Percentiles rank a stretch among this genome's conserved stretches.
These are phyloP conservation scores for Dalechampia spathulata DNA, from an alignment of 441 rosid genomes.

Conservation along the genomic window DNA sequence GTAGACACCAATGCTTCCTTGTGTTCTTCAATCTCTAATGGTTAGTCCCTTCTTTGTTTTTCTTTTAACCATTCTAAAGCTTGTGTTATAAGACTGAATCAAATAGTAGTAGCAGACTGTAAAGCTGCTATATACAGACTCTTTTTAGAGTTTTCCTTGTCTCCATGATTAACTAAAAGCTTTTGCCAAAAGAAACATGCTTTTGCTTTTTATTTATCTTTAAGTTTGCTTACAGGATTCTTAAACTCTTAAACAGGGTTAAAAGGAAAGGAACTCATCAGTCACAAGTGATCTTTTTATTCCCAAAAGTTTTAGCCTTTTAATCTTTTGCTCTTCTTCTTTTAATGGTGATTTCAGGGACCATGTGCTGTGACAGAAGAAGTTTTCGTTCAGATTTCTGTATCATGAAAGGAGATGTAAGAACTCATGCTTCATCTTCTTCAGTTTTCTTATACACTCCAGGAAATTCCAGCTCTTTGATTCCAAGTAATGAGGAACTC, in stretches of 20 bases:
- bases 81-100: not conserved
- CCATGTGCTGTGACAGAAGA: conserved; percentile 80
- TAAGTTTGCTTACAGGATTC: not conserved
- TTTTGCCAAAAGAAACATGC: not conserved
- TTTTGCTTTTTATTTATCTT: not conserved
- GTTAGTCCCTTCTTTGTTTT: conserved; percentile 26
- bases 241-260: not conserved
- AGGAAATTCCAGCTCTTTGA: conserved; percentile 16
- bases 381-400: conserved; percentile 65
- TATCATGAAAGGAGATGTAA: conserved; percentile 77
- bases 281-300: not conserved
- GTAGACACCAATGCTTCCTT: conserved; percentile 26
- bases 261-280: not conserved
- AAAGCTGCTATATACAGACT: not conserved
- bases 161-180: not conserved
- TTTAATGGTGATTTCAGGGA: conserved; percentile 37
- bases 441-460: conserved; percentile 56
- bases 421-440: conserved; percentile 59
- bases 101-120: conserved; percentile 4
- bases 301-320: not conserved
- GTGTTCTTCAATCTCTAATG: conserved; percentile 50
- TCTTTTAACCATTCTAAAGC: not conserved
- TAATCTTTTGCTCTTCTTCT: not conserved
- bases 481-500: conserved; percentile 14
- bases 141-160: not conserved